A percentile compares a stretch with the other conserved stretches of the same genome.
Evolutionary conservation across 2,329 filamentous ascomycete species (phyloP).

Genomic region (Microcyclospora pomicola): DNA sequence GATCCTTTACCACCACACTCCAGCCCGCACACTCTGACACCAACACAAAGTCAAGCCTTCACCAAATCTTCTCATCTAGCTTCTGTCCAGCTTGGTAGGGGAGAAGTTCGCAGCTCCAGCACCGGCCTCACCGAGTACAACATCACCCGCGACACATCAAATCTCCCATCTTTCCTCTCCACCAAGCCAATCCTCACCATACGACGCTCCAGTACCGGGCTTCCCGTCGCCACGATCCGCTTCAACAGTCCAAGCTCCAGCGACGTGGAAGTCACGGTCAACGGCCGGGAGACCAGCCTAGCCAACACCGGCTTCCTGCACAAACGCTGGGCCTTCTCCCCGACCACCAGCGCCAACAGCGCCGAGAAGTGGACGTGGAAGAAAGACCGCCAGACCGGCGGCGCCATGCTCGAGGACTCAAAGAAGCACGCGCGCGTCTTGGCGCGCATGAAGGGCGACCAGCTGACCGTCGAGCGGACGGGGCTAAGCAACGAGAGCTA

Average conservation of each 20-base stretch:
- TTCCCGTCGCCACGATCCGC: slow-evolving; percentile 9
- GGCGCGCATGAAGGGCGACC: slow-evolving; percentile 11
- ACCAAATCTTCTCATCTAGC: slow-evolving; percentile 5
- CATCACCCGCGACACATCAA: slow-evolving; percentile 8
- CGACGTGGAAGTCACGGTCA: slow-evolving; percentile 9
- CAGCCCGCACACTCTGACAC: slow-evolving; percentile 10
- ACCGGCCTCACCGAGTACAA: slow-evolving; percentile 7
- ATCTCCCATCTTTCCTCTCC: slow-evolving; percentile 11
- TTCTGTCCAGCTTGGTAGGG: slow-evolving; percentile 8
- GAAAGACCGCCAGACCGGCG: slow-evolving; percentile 7
- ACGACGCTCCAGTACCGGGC: slow-evolving; percentile 3
- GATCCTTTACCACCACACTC: slow-evolving; percentile 12
- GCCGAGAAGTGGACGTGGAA: slow-evolving; percentile 11
- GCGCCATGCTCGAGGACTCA: slow-evolving; percentile 9
- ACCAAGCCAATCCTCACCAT: slow-evolving; percentile 10
- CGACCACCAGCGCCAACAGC: slow-evolving; percentile 2
- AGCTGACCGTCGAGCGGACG: slow-evolving; percentile 9
- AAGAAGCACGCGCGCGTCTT: slow-evolving; percentile 8
- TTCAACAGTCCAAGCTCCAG: slow-evolving; percentile 10
- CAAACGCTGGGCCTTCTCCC: slow-evolving; percentile 11
- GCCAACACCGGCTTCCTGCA: slow-evolving; percentile 7
- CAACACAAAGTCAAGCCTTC: slow-evolving; percentile 8
- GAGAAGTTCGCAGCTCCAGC: slow-evolving; percentile 7
- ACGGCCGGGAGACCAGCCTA: slow-evolving; percentile 6
- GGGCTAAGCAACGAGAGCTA: slow-evolving; percentile 8